Evolutionary conservation across 306 rosid species (phyloP).

Genomic region (Cicer cuneatum): DNA sequence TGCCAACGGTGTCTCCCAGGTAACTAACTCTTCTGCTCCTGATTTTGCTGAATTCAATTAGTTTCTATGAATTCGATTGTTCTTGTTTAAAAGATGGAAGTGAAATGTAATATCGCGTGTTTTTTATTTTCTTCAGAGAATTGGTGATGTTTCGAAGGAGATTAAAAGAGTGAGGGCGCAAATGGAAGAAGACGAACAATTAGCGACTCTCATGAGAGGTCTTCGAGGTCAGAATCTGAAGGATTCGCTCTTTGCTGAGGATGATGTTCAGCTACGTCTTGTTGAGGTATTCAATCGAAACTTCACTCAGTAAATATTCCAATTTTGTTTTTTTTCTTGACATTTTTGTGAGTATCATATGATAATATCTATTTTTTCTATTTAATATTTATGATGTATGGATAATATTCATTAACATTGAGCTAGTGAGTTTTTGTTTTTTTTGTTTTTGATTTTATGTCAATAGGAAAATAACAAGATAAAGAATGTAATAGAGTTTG

Average conservation of each 20-base stretch:
- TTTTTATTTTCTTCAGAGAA: constrained; percentile 53
- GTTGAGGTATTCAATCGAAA: constrained; percentile 69
- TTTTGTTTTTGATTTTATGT: neutral
- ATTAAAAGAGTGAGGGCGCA: constrained; percentile 94
- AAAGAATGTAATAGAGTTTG: constrained; percentile 10
- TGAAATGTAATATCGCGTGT: neutral
- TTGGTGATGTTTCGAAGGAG: constrained; percentile 93
- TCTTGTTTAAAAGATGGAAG: neutral
- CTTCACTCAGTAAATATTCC: neutral
- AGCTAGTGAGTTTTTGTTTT: neutral
- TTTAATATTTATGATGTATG: neutral
- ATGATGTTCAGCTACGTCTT: constrained; percentile 83
- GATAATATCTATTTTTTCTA: neutral
- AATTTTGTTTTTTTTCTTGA: neutral
- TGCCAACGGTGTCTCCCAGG: constrained; percentile 76
- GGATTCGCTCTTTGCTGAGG: constrained; percentile 86
- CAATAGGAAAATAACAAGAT: neutral
- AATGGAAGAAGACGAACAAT: constrained; percentile 92
- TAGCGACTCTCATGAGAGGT: constrained; percentile 93
- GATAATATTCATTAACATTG: constrained; percentile 7
- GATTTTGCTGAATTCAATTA: neutral
- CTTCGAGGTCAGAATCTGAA: constrained; percentile 87
- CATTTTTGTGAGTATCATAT: neutral
- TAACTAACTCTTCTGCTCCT: constrained; percentile 42
- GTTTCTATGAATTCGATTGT: neutral